Evolutionary conservation across 371 early-diverging fungal genomes (phyloP), one percentile per base, ranked within the genome.

Genomic region (Encephalitozoon hellem): DNA sequence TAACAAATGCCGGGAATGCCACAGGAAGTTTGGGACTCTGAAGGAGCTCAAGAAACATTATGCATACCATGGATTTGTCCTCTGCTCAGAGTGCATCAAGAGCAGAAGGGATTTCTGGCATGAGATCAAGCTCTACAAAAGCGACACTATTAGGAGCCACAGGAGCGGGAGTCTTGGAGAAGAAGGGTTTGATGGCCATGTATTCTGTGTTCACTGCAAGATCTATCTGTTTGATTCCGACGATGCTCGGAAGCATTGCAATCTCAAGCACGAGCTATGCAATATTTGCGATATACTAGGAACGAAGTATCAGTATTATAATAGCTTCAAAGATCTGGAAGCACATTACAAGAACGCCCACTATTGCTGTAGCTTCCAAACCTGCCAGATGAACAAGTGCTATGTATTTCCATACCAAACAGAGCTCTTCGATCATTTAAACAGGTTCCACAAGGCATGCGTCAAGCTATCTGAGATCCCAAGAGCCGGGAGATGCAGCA

Each of bases 361-460:
- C 52, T 84, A 76, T 65, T 81, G 78, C 41, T 86, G 86, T 51
- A 71, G 12, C 9, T 69, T 80, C 21, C 45, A 63, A 21, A 52
- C 53, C 39, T 85, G 85, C 69, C n/a, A 67, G 49, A 55, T 77
- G 41, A 77, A 34, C 23, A 78, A 78, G 45, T 80, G 79, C 67
- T 83, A 80, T 72, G 81, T 76, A 11, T 85, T 82, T 74, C 74
- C 80, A 4, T 81, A 85, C 45, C 77, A 83, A 64, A 74, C 79
- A 11, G 85, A 83, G 72, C 67, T 85, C 23, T 71, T 78, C 8
- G 78, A 63, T 18, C 85, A 85, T 73, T 43, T 65, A 5, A 28
- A 43, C 0, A 66, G 45, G 32, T 30, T 77, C 12, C 85, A 84
- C 54, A 45, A 63, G 25, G 41, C 51, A 12, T 42, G 63, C 41